Conservation (phyloP, 495 filamentous ascomycete species). For the Daldinia grandis region DNA sequence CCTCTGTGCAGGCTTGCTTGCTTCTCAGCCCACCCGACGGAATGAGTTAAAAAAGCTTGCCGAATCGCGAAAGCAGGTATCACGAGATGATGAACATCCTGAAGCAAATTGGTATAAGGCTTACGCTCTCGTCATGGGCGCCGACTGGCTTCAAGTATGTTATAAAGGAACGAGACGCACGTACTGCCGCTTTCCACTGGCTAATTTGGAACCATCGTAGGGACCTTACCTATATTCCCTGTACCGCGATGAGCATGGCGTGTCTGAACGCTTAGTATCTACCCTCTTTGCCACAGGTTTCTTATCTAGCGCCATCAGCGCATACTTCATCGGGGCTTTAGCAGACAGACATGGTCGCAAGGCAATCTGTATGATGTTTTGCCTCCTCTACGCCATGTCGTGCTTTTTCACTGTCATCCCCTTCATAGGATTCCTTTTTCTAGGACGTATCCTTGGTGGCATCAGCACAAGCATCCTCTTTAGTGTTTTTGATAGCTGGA, state of each 20-base stretch:
- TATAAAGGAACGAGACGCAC: neutral
- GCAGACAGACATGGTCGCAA: conserved; percentile 62
- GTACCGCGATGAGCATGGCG: conserved; percentile 59
- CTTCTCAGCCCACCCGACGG: conserved; percentile 38
- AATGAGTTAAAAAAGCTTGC: conserved; percentile 28
- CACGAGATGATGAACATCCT: conserved; percentile 33
- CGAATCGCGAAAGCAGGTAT: conserved; percentile 13
- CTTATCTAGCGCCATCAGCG: conserved; percentile 57
- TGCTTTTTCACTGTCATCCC: conserved; percentile 58
- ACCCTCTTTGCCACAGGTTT: conserved; percentile 63
- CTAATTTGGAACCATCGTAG: conserved; percentile 31
- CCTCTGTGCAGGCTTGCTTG: conserved; percentile 35
- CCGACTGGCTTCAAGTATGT: conserved; percentile 65
- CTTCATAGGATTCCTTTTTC: conserved; percentile 52
- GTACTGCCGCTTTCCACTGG: neutral
- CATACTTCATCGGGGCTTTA: conserved; percentile 56
- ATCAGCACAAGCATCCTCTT: conserved; percentile 63
- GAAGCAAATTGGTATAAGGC: conserved; percentile 47
- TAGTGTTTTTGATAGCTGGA: conserved; percentile 66
- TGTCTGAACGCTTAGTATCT: conserved; percentile 56
- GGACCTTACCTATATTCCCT: conserved; percentile 65
- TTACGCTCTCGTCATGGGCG: conserved; percentile 59
- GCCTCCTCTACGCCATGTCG: conserved; percentile 58
- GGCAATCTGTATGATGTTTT: conserved; percentile 58
- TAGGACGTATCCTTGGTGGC: conserved; percentile 62